These are phyloP conservation scores for Sporodiniella umbellata DNA, from an alignment of 371 early-diverging fungal species.

Conservation along the genomic window DNA sequence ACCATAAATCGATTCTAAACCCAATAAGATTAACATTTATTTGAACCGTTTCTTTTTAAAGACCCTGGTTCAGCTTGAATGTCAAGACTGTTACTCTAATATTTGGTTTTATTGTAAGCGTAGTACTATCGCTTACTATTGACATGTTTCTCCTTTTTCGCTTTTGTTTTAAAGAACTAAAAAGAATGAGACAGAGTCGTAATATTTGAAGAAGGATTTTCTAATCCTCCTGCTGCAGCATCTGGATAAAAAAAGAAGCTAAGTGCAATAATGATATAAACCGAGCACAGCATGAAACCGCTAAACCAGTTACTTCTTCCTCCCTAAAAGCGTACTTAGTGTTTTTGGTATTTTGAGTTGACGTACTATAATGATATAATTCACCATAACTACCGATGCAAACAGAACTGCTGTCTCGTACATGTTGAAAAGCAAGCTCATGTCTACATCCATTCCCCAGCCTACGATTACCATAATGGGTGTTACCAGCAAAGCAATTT, in stretches of 20 bases:
- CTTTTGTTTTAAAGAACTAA: too few relatives aligned
- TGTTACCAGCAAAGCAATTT: slow-evolving; percentile 84
- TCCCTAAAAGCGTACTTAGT: slow-evolving; percentile 35
- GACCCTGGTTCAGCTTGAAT: too few relatives aligned
- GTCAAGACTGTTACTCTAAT: too few relatives aligned
- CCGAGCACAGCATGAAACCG: slow-evolving; percentile 70
- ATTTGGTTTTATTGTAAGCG: too few relatives aligned
- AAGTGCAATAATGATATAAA: slow-evolving; percentile 72
- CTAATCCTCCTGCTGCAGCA: slow-evolving; percentile 11
- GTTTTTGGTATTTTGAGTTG: slow-evolving; percentile 4
- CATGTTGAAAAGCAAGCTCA: slow-evolving; percentile 75
- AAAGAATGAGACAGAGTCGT: neutral
- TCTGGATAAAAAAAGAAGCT: slow-evolving; percentile 70
- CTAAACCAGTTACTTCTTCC: slow-evolving; percentile 80
- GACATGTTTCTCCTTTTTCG: too few relatives aligned
- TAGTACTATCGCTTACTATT: too few relatives aligned
- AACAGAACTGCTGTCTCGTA: slow-evolving; percentile 83
- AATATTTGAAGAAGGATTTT: neutral
- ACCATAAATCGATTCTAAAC: too few relatives aligned
- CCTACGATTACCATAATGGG: slow-evolving; percentile 84
- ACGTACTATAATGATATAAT: slow-evolving; percentile 63
- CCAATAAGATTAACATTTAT: too few relatives aligned
- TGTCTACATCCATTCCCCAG: slow-evolving; percentile 74
- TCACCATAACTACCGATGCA: slow-evolving; percentile 77
- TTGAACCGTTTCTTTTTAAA: too few relatives aligned